Evolutionary conservation across 148 eudicot species (phyloP), one percentile per base, ranked within the genome.

Genomic region (Fallopia convolvulus): DNA sequence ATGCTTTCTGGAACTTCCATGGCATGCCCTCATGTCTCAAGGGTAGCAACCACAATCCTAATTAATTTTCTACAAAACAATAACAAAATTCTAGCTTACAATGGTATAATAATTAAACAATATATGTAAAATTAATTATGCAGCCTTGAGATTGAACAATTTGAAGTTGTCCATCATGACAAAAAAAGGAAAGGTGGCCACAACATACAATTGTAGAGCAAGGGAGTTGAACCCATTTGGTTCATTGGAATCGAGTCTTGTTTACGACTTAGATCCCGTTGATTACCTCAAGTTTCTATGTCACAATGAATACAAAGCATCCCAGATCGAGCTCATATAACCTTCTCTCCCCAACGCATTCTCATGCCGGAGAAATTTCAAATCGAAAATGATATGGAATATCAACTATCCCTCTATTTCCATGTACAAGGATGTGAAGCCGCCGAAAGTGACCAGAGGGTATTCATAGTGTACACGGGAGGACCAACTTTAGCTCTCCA

Each of bases 351-450:
- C 91, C 0, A 20, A 46, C 6, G 79, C 77, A 21, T 92, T 89
- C 76, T 47, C 85, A 0, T 92, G 92, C 80, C 83, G 92, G 0
- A 56, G 30, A 9, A 73, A 81, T 61, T 52, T 88, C 15, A 84
- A 74, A 74, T 6, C 74, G 0, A 88, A 89, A 52, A 68, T 66
- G 39, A 84, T 89, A 77, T 89, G 88, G 49, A 79, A 85, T 72
- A 77, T 90, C 80, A 92, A 92, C 82, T 87, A 90, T 68, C 94
- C 91, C 0, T 89, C 97, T 47, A 90, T 92, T 66, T 87, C 88
- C 0, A 89, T 15, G 78, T 88, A 47, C 72, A 80, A 77, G 47
- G 74, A 81, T 41, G 3, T n/a, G 50, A 47, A 42, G 46, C 46
- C 4, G 46, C 46, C 50, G 50, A 3, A 12, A 18, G 20, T 0